Conservation (phyloP, 2,329 filamentous ascomycete genomes). For the Periconia sp. region DNA sequence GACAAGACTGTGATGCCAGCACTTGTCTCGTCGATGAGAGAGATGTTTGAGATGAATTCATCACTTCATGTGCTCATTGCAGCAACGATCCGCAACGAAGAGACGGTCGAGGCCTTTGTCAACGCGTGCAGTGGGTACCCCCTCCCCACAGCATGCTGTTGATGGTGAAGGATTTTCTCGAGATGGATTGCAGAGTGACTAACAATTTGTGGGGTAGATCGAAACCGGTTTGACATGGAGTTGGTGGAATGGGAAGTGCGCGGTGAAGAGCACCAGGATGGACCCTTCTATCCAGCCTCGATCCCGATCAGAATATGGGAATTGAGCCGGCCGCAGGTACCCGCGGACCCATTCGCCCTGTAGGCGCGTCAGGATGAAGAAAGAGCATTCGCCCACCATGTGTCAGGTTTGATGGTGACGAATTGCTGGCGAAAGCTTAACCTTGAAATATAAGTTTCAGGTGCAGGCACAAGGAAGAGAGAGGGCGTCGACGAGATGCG, state of each 20-base stretch:
- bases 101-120: conserved; percentile 68
- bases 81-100: conserved; percentile 69
- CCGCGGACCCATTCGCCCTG: conserved; percentile 26
- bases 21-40: conserved; percentile 65
- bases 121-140: conserved; percentile 55
- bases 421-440: conserved; percentile 13
- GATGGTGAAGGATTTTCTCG: conserved; percentile 15
- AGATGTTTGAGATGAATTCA: conserved; percentile 62
- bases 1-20: conserved; percentile 65
- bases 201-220: conserved; percentile 42
- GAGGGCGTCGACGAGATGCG: conserved; percentile 9
- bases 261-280: conserved; percentile 51
- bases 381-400: conserved; percentile 15
- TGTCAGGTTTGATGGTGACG: conserved; percentile 20
- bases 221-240: conserved; percentile 39
- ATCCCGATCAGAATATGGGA: conserved; percentile 61
- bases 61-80: conserved; percentile 64
- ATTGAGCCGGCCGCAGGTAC: conserved; percentile 35
- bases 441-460: conserved; percentile 18
- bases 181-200: conserved; percentile 29
- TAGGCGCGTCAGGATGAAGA: conserved; percentile 13
- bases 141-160: conserved; percentile 30
- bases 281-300: conserved; percentile 66
- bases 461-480: conserved; percentile 3
- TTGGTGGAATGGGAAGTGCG: conserved; percentile 34